These are phyloP conservation scores for Tetrapisispora iriomotensis DNA, from an alignment of 805 yeast species.

Conservation along the genomic window DNA sequence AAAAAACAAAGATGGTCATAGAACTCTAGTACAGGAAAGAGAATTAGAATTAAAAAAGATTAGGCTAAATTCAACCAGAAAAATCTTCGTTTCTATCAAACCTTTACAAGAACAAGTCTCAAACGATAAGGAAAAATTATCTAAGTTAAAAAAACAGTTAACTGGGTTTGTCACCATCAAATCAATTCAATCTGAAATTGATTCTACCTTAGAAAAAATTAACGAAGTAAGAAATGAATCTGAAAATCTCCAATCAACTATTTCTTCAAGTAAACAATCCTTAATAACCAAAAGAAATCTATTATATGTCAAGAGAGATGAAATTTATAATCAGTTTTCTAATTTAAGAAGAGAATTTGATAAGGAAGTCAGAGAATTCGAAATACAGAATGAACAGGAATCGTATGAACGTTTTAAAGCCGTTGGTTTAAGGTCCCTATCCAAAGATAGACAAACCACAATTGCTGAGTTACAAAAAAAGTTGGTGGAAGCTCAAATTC, in stretches of 20 bases:
- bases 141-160: conserved; percentile 59
- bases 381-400: conserved; percentile 55
- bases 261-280: conserved; percentile 45
- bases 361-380: conserved; percentile 59
- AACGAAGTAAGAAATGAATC: not conserved
- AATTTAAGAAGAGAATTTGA: conserved; percentile 61
- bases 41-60: conserved; percentile 72
- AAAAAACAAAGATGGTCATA: conserved; percentile 47
- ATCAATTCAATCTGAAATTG: conserved; percentile 37
- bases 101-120: conserved; percentile 69
- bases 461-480: conserved; percentile 54
- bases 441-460: conserved; percentile 39
- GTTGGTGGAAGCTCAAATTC: conserved; percentile 59
- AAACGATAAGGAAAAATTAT: conserved; percentile 60
- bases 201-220: conserved; percentile 18
- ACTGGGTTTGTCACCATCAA: conserved; percentile 37
- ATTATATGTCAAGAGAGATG: conserved; percentile 55
- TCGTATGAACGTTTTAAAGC: conserved; percentile 53
- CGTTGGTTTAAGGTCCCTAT: conserved; percentile 35
- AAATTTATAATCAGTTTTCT: conserved; percentile 51
- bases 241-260: not conserved
- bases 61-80: conserved; percentile 62
- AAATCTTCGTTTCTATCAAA: conserved; percentile 63
- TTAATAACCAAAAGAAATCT: conserved; percentile 55
- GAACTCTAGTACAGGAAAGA: conserved; percentile 85